phyloP scores from a whole-genome alignment of 179 eudicot species.

The Beta lomatogona region DNA sequence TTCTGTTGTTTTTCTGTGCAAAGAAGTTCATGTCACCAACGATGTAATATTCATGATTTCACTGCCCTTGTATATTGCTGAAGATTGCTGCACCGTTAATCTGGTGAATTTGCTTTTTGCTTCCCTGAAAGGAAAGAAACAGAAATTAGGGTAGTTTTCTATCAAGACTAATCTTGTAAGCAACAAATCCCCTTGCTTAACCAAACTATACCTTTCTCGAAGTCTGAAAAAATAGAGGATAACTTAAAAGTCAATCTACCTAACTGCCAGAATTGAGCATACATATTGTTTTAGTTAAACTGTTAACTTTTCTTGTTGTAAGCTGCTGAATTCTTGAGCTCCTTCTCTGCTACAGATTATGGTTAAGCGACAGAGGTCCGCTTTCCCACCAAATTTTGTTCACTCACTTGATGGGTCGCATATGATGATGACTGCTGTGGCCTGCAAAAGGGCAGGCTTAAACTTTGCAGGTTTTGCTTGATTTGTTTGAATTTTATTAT shows the following conservation, averaged over 20 bases:
- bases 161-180: background rate
- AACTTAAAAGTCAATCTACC: background rate
- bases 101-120: background rate
- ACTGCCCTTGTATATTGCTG: background rate
- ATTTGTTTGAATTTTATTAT: background rate
- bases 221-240: background rate
- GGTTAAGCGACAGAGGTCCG: conserved; percentile 85
- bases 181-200: background rate
- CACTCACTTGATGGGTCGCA: conserved; percentile 98
- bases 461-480: conserved; percentile 72
- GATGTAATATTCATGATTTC: too few relatives aligned
- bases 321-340: background rate
- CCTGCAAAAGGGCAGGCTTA: conserved; percentile 82
- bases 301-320: background rate
- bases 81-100: background rate
- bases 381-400: conserved; percentile 97
- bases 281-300: background rate
- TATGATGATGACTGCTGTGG: conserved; percentile 99
- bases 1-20: background rate
- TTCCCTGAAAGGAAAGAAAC: background rate
- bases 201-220: background rate
- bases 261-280: background rate
- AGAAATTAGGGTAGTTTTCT: too few relatives aligned
- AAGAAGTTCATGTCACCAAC: background rate
- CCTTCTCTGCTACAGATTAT: conserved; percentile 49